These are phyloP conservation scores for Aspergillus sclerotiicarbonarius DNA, from an alignment of 495 filamentous ascomycete genomes.

Conservation along the genomic window DNA sequence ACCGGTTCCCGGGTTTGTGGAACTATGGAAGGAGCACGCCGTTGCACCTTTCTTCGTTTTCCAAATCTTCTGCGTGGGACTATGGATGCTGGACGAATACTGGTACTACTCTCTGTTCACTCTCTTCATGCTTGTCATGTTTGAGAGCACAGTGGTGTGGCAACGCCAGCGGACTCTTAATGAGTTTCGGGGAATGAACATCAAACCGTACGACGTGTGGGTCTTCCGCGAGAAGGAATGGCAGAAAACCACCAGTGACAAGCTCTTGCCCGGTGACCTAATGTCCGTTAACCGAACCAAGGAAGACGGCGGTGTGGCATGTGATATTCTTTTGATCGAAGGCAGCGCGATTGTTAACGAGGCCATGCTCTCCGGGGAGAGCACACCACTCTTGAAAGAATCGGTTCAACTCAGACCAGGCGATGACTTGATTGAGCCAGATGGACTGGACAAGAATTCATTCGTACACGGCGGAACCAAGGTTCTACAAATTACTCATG, in stretches of 20 bases:
- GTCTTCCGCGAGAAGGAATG: slow-evolving; percentile 84
- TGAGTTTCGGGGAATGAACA: slow-evolving; percentile 99
- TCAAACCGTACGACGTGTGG: slow-evolving; percentile 93
- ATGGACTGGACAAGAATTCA: slow-evolving; percentile 92
- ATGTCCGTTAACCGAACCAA: slow-evolving; percentile 93
- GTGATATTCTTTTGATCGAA: slow-evolving; percentile 93
- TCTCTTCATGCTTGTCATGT: slow-evolving; percentile 94
- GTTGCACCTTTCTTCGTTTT: slow-evolving; percentile 99
- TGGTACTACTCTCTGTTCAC: slow-evolving; percentile 99
- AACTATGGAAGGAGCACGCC: slow-evolving; percentile 97
- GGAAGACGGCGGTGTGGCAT: slow-evolving; percentile 95
- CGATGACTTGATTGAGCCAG: slow-evolving; percentile 80
- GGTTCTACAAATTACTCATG: slow-evolving; percentile 90
- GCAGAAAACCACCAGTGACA: slow-evolving; percentile 87
- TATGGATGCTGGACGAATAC: slow-evolving; percentile 99
- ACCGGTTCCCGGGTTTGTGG: slow-evolving; percentile 89
- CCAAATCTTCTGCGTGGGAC: slow-evolving; percentile 95
- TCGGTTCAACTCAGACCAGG: slow-evolving; percentile 88
- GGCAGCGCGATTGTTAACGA: slow-evolving; percentile 98
- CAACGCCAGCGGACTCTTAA: slow-evolving; percentile 94
- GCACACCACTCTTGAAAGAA: slow-evolving; percentile 94
- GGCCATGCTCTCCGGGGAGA: slow-evolving; percentile 98
- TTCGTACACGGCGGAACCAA: slow-evolving; percentile 97
- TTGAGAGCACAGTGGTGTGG: slow-evolving; percentile 99
- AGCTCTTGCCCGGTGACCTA: slow-evolving; percentile 92